Evolutionary conservation across 176 grass and related monocot species (phyloP).

Genomic region (Elymus sibiricus): DNA sequence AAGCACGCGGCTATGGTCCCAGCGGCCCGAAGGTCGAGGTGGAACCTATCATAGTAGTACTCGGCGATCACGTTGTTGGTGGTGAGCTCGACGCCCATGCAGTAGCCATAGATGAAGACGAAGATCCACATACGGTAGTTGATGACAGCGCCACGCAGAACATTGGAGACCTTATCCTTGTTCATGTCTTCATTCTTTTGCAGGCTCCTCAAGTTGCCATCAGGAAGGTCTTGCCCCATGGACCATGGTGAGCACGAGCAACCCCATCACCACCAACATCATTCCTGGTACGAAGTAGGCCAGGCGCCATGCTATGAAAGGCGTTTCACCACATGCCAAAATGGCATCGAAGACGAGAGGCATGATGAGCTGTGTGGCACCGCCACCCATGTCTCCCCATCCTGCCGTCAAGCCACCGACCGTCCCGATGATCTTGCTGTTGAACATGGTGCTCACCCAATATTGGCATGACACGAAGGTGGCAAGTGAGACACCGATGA

Average conservation of each 20-base stretch:
- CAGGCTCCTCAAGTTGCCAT: conserved; percentile 61
- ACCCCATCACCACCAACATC: conserved; percentile 60
- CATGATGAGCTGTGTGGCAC: conserved; percentile 63
- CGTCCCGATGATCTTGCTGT: conserved; percentile 56
- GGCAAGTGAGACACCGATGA: conserved; percentile 76
- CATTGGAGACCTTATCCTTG: conserved; percentile 75
- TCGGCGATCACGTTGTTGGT: conserved; percentile 91
- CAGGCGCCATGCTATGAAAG: conserved; percentile 65
- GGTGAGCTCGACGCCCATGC: conserved; percentile 89
- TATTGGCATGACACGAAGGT: conserved; percentile 89
- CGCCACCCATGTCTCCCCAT: conserved; percentile 85
- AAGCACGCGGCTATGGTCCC: conserved; percentile 85
- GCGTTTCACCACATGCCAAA: conserved; percentile 43
- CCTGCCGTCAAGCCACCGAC: conserved; percentile 64
- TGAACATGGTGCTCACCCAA: conserved; percentile 78
- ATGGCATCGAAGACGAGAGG: conserved; percentile 45
- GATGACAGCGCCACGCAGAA: conserved; percentile 47
- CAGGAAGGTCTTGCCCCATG: conserved; percentile 81
- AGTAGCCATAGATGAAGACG: conserved; percentile 82
- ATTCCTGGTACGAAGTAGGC: conserved; percentile 68
- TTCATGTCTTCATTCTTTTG: conserved; percentile 62
- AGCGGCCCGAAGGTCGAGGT: conserved; percentile 65
- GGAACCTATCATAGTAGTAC: conserved; percentile 77
- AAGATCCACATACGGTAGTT: conserved; percentile 95
- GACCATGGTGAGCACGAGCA: conserved; percentile 66